Base-by-base conservation (phyloP, 805 yeast genomes). In the Naumovozyma castellii region DNA sequence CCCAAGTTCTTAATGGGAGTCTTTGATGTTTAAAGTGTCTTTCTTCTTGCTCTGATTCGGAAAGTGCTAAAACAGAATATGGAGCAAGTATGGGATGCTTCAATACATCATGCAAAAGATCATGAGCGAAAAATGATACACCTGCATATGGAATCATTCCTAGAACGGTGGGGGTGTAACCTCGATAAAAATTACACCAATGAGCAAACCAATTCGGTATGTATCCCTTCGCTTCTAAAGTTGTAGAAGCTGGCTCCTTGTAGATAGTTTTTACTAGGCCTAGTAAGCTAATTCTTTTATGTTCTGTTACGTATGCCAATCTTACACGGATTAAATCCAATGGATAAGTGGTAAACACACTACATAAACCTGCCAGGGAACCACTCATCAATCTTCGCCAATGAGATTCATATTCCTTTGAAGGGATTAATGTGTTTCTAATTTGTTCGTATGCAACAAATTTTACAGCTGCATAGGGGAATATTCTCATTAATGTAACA, bases 121-220 rank as follows among this genome's bases (percentile, higher is more conserved):
- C 98, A 62, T 92, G 97, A 3, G 95, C 84, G 64, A 87, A 84
- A 55, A 92, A 92, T 3, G 96, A 84, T 3, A 90, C 97, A 9
- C 98, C 98, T 1, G 98, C 98, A 58, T 92, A 92, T 1, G 98
- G 98, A 17, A 92, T 71, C 94, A 92, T 88, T 9, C 98, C 98
- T 32, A 88, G 53, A 34, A 92, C 79, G 0, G 98, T 92, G 15
- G 98, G 95, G 5, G 83, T 75, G 61, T 90, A 92, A 2, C 98
- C 98, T 42, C 97, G 71, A 64, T 90, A 92, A 60, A 88, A 92
- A 64, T 88, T 90, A 16, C 60, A 56, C 64, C 63, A 58, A 36
- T 59, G 63, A 9, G 57, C 56, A 50, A 59, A 59, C 61, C 61
- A 57, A 4, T 35, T 45, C 17, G 64, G 64, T 28, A 59, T 43